Evolutionary conservation across 2,329 filamentous ascomycete species (phyloP).

Genomic region (Eutypa lata): DNA sequence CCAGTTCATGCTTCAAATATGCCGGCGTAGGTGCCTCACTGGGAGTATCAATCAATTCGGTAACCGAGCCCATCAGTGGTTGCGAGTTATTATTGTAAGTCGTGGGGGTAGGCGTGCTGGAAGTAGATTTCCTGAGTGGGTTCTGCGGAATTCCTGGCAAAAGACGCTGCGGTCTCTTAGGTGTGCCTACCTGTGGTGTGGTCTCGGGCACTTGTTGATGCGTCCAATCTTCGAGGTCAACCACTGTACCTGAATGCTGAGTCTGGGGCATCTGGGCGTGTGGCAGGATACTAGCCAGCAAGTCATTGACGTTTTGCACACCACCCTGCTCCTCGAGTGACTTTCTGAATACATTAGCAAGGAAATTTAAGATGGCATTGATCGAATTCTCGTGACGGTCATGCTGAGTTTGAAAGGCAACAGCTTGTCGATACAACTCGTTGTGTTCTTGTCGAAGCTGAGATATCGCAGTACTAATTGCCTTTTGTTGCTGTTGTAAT

Average conservation of each 20-base stretch:
- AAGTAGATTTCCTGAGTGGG: conserved; percentile 28
- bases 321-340: conserved; percentile 81
- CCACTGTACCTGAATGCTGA: conserved; percentile 53
- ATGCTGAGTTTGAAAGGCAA: conserved; percentile 86
- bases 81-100: conserved; percentile 26
- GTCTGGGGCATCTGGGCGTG: conserved; percentile 43
- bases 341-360: conserved; percentile 94
- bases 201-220: conserved; percentile 41
- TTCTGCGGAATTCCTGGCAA: conserved; percentile 50
- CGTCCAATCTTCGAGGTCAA: conserved; percentile 59
- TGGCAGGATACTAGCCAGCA: conserved; percentile 75
- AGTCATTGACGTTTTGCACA: conserved; percentile 75
- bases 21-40: conserved; percentile 42
- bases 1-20: conserved; percentile 53
- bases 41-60: conserved; percentile 56
- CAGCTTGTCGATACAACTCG: conserved; percentile 81
- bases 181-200: conserved; percentile 36
- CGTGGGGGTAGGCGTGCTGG: conserved; percentile 26
- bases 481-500: conserved; percentile 79
- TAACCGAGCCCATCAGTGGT: conserved; percentile 54
- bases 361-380: conserved; percentile 95
- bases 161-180: conserved; percentile 52
- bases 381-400: conserved; percentile 98
- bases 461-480: conserved; percentile 79
- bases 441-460: conserved; percentile 82